Percentiles rank a stretch among this genome's conserved stretches.
phyloP scores from a whole-genome alignment of 2,329 filamentous ascomycete genomes.

The Aspergillus arachidicola region DNA sequence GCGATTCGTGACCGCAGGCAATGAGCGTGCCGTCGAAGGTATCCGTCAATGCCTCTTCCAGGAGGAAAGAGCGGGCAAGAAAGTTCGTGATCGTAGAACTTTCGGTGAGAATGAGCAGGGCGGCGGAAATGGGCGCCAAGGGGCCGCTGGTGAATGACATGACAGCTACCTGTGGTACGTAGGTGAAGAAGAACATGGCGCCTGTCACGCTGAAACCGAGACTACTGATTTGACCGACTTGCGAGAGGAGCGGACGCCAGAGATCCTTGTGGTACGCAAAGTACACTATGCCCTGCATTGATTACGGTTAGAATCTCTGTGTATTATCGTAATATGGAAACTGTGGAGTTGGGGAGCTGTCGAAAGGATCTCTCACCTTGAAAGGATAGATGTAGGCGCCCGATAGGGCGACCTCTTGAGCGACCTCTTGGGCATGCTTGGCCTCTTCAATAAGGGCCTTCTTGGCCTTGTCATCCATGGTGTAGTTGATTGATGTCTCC shows the following conservation, averaged over 20 bases:
- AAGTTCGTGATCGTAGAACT: constrained; percentile 54
- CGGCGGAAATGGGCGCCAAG: constrained; percentile 62
- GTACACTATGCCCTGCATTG: constrained; percentile 60
- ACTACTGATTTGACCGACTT: constrained; percentile 63
- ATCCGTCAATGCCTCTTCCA: constrained; percentile 81
- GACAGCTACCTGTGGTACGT: constrained; percentile 79
- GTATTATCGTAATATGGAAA: too few relatives aligned
- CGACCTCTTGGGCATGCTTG: constrained; percentile 63
- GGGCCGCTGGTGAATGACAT: constrained; percentile 83
- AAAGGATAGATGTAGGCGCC: constrained; percentile 85
- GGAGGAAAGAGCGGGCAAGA: constrained; percentile 70
- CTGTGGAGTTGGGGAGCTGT: too few relatives aligned
- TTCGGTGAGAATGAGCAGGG: constrained; percentile 62
- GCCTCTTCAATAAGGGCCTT: constrained; percentile 69
- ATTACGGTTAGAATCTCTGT: neutral
- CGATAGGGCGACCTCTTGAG: constrained; percentile 71
- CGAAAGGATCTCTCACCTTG: constrained; percentile 51
- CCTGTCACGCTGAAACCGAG: constrained; percentile 73
- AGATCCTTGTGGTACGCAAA: constrained; percentile 60
- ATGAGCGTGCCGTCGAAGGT: constrained; percentile 79
- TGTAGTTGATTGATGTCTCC: neutral
- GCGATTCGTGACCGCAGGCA: constrained; percentile 54
- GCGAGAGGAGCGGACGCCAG: constrained; percentile 61
- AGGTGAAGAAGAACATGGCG: constrained; percentile 86
- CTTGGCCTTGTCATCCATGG: constrained; percentile 56